Evolutionary conservation across 2,329 filamentous ascomycete genomes (phyloP).

Genomic region (Ophiocordyceps camponoti-floridani): DNA sequence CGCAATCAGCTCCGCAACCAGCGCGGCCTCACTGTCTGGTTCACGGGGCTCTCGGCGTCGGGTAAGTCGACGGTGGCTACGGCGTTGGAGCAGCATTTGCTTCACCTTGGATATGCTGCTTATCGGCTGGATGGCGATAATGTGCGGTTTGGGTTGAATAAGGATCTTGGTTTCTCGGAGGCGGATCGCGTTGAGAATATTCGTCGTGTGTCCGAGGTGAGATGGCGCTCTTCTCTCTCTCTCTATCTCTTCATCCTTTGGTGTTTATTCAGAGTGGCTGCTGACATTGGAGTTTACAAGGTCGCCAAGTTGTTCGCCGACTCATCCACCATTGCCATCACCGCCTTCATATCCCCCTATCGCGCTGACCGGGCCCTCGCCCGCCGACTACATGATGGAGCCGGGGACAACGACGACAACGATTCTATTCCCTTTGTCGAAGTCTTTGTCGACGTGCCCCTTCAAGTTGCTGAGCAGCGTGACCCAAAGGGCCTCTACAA

Average conservation of each 20-base stretch:
- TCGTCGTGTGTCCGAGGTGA: slow-evolving; percentile 71
- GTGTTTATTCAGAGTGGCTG: too few relatives aligned
- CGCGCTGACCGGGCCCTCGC: slow-evolving; percentile 70
- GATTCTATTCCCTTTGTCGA: slow-evolving; percentile 77
- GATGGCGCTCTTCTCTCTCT: slow-evolving; percentile 1
- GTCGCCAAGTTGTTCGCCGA: slow-evolving; percentile 96
- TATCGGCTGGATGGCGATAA: slow-evolving; percentile 98
- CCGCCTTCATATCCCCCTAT: slow-evolving; percentile 95
- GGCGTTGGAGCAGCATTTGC: slow-evolving; percentile 88
- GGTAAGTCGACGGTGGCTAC: slow-evolving; percentile 96
- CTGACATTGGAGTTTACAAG: slow-evolving; percentile 13
- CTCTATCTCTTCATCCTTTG: too few relatives aligned
- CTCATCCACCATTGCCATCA: slow-evolving; percentile 69
- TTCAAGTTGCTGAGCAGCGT: slow-evolving; percentile 83
- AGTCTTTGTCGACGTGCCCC: slow-evolving; percentile 79
- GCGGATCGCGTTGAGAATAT: slow-evolving; percentile 96
- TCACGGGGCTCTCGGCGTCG: slow-evolving; percentile 88
- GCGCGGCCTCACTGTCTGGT: slow-evolving; percentile 88
- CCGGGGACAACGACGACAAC: slow-evolving; percentile 33
- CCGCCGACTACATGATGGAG: slow-evolving; percentile 55
- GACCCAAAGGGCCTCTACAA: slow-evolving; percentile 98
- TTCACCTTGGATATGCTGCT: slow-evolving; percentile 64
- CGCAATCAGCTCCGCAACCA: slow-evolving; percentile 62
- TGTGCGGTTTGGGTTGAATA: slow-evolving; percentile 94
- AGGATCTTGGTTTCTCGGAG: slow-evolving; percentile 88